A percentile compares a stretch with the other conserved stretches of the same genome.
Evolutionary conservation across 306 rosid species (phyloP).

Genomic region (Albizia julibrissin): DNA sequence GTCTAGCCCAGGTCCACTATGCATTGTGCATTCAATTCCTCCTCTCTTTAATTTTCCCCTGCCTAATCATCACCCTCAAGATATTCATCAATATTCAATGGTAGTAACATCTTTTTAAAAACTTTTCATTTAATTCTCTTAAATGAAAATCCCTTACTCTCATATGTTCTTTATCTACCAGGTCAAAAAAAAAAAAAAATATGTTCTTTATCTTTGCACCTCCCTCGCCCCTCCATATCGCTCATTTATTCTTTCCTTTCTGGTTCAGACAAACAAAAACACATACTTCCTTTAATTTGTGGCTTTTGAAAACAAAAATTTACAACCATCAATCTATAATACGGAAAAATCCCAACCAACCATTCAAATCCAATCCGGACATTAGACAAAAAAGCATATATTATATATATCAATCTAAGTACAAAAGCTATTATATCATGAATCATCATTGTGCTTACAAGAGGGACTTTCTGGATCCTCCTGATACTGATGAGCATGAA

Average conservation of each 20-base stretch:
- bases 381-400: not conserved
- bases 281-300: not conserved
- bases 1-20: not conserved
- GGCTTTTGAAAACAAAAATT: not conserved
- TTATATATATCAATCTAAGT: not conserved
- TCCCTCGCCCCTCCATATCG: not conserved
- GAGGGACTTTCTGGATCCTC: conserved; percentile 52
- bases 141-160: not conserved
- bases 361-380: not conserved
- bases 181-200: too few relatives aligned
- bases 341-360: not conserved
- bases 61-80: not conserved
- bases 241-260: not conserved
- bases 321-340: not conserved
- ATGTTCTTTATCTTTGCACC: not conserved
- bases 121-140: too few relatives aligned
- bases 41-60: not conserved
- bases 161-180: too few relatives aligned
- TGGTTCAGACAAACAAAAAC: not conserved
- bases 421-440: not conserved
- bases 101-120: too few relatives aligned
- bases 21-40: not conserved
- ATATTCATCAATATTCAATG: not conserved
- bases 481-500: conserved; percentile 51
- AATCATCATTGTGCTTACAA: conserved; percentile 19